Evolutionary conservation across 2,329 filamentous ascomycete species (phyloP).

Genomic region (Monilinia aucupariae): DNA sequence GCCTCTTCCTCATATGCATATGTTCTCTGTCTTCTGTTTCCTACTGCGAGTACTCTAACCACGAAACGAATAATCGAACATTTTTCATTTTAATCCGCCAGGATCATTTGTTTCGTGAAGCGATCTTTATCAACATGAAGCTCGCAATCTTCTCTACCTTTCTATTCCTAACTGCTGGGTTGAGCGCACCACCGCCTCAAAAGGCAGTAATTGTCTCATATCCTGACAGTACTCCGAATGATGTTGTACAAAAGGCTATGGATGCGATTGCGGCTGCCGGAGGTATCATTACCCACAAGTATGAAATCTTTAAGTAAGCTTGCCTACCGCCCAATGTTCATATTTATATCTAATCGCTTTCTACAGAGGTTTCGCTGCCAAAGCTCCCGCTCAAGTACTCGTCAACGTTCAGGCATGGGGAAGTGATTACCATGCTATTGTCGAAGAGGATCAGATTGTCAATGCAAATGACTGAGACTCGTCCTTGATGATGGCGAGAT

Average conservation of each 20-base stretch:
- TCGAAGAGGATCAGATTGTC: slow-evolving; percentile 75
- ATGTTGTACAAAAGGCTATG: slow-evolving; percentile 66
- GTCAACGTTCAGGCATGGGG: slow-evolving; percentile 61
- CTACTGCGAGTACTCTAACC: too few species aligned
- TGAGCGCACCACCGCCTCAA: slow-evolving; percentile 50
- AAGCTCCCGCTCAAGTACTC: slow-evolving; percentile 63
- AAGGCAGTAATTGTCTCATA: slow-evolving; percentile 78
- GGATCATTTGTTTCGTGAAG: not conserved
- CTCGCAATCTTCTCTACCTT: slow-evolving; percentile 50
- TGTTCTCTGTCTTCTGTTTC: not conserved
- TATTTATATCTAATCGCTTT: not conserved
- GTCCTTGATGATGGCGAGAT: slow-evolving; percentile 7
- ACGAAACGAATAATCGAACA: not conserved
- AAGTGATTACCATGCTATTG: slow-evolving; percentile 53
- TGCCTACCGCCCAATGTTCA: slow-evolving; percentile 2
- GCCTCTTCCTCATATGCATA: not conserved
- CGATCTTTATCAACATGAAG: slow-evolving; percentile 51
- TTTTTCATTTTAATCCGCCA: not conserved
- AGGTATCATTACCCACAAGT: slow-evolving; percentile 74
- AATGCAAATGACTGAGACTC: slow-evolving; percentile 3
- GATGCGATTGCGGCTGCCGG: slow-evolving; percentile 63
- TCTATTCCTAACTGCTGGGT: slow-evolving; percentile 53
- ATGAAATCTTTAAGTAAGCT: slow-evolving; percentile 60
- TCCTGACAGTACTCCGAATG: slow-evolving; percentile 58
- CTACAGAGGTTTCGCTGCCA: slow-evolving; percentile 69